Evolutionary conservation across 2,329 filamentous ascomycete species (phyloP), one percentile per base, ranked within the genome.

Genomic region (Colletotrichum sp.): DNA sequence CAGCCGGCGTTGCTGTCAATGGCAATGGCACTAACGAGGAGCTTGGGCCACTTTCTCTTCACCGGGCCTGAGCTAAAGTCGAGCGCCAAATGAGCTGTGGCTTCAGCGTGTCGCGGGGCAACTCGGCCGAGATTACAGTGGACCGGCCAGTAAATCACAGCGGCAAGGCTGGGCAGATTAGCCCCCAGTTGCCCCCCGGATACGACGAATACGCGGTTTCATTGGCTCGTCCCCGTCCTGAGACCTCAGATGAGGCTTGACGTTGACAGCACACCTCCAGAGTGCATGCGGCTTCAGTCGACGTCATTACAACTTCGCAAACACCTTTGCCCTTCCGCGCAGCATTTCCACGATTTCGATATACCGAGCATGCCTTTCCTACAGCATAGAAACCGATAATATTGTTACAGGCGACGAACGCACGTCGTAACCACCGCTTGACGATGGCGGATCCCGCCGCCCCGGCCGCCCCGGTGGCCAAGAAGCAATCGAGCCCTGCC

Each of bases 401-500:
- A 75, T 21, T 43, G 16, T 36, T 32, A 21, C 73, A 67, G 43
- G 65, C 73, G 34, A 56, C 63, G 26, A 68, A 26, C 21, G 24
- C n/a, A 58, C 52, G 21, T 56, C 43, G 67, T 18, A 21, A 8
- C 38, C 28, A 68, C 18, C 55, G 38, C 38, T 62, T 21, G 34
- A 48, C 65, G 32, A 78, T 78, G 77, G 64, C 76, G 55, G 77
- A 78, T 30, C 36, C 73, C 38, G 65, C 73, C 14, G 30, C 70
- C 18, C 64, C 73, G 38, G 59, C 74, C 56, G 61, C 75, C 30
- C 36, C 63, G 61, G 48, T 70, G 21, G 36, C 63, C 13, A 63
- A 63, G 59, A 77, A 78, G 26, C 76, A 78, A 58, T 69, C 79
- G n/a, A 84, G 83, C 76, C 85, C 88, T 43, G 85, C 87, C 36